Conservation (phyloP, 2,329 filamentous ascomycete genomes). For the Scedosporium aurantiacum region DNA sequence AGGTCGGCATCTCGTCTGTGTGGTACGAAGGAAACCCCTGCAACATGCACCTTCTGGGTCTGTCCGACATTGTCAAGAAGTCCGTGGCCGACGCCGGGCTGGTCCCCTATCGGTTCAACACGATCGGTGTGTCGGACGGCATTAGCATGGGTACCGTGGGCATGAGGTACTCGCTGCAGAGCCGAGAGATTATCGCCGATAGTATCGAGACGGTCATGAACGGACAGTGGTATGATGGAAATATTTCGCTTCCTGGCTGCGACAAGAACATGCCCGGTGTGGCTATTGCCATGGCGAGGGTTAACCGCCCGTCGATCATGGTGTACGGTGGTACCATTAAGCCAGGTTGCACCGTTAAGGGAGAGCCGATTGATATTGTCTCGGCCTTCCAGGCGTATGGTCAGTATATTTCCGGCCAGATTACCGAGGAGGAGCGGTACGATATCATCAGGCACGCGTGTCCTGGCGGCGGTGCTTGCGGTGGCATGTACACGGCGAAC, state of each 20-base stretch:
- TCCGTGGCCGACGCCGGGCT: conserved; percentile 60
- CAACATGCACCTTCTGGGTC: conserved; percentile 95
- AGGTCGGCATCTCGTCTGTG: conserved; percentile 94
- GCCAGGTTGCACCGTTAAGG: conserved; percentile 71
- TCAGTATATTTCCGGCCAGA: conserved; percentile 84
- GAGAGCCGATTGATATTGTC: conserved; percentile 80
- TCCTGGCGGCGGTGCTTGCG: conserved; percentile 48
- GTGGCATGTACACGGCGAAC: conserved; percentile 77
- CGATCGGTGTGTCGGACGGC: conserved; percentile 90
- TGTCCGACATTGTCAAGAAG: conserved; percentile 63
- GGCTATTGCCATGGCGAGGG: conserved; percentile 83
- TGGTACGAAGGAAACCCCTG: conserved; percentile 98
- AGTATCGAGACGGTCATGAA: conserved; percentile 99
- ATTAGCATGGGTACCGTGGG: conserved; percentile 98
- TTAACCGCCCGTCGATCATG: conserved; percentile 93
- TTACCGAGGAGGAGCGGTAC: conserved; percentile 81
- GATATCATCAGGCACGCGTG: conserved; percentile 93
- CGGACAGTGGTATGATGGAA: conserved; percentile 96
- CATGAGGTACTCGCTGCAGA: conserved; percentile 93
- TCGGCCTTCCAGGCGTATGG: conserved; percentile 98
- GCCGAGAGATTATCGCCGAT: conserved; percentile 92
- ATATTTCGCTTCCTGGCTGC: conserved; percentile 92
- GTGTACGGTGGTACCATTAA: conserved; percentile 93
- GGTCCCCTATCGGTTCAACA: conserved; percentile 96
- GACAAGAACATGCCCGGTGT: conserved; percentile 99